These are phyloP conservation scores for Entrophospora sp. DNA, from an alignment of 192 early-diverging fungal species.

Conservation along the genomic window DNA sequence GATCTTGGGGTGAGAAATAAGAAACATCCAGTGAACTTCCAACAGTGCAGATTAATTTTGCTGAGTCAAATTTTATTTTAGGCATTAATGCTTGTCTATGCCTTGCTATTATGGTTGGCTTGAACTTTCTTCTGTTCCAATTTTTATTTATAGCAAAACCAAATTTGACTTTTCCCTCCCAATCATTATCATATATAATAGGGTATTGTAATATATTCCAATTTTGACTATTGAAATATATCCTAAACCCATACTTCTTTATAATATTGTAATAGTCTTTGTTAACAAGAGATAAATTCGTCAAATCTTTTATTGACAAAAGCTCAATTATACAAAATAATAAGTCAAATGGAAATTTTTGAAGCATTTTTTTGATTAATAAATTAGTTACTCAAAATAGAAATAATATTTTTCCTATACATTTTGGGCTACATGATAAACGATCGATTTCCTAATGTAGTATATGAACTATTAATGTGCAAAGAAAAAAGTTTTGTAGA, in stretches of 20 bases:
- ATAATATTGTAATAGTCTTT: not conserved
- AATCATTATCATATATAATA: not conserved
- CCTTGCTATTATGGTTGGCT: not conserved
- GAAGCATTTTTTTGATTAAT: too few relatives aligned
- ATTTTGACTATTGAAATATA: slow-evolving; percentile 4
- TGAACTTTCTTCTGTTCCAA: not conserved
- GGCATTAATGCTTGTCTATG: not conserved
- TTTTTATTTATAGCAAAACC: not conserved
- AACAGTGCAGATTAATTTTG: not conserved
- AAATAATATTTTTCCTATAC: too few relatives aligned
- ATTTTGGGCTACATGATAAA: too few relatives aligned
- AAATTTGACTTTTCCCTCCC: not conserved
- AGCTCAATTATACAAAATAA: not conserved
- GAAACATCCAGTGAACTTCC: not conserved
- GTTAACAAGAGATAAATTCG: not conserved
- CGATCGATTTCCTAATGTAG: too few relatives aligned
- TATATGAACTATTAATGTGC: too few relatives aligned
- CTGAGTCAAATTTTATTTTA: not conserved
- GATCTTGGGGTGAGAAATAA: not conserved
- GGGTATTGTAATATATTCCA: not conserved
- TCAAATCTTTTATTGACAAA: not conserved
- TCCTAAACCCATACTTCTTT: not conserved
- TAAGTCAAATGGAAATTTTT: not conserved
- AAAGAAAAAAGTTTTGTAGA: too few relatives aligned
- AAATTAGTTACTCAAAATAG: too few relatives aligned